Conservation (phyloP, 495 filamentous ascomycete species). For the Neurospora sp. region DNA sequence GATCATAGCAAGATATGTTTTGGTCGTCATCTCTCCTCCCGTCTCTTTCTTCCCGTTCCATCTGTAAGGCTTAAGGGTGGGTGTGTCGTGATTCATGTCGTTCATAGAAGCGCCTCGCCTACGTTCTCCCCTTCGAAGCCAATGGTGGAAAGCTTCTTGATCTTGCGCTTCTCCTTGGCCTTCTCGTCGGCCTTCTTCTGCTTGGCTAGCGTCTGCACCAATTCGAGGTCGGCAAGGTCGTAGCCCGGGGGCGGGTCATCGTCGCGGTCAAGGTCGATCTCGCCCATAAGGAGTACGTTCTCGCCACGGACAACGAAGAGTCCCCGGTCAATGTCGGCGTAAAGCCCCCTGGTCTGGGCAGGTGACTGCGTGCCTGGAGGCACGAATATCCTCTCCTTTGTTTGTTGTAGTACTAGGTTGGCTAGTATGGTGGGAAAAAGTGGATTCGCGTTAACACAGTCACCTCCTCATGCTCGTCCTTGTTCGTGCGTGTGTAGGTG, state of each 20-base stretch:
- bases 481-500: background rate
- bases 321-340: constrained; percentile 71
- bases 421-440: constrained; percentile 38
- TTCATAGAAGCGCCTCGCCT: constrained; percentile 63
- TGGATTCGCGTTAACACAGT: constrained; percentile 4
- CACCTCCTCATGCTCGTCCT: background rate
- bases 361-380: constrained; percentile 20
- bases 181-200: constrained; percentile 58
- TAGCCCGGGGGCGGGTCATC: constrained; percentile 69
- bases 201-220: constrained; percentile 64
- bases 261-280: constrained; percentile 94
- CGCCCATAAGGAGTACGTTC: constrained; percentile 83
- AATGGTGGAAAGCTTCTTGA: constrained; percentile 55
- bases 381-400: constrained; percentile 74
- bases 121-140: constrained; percentile 84
- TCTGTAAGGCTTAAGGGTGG: background rate
- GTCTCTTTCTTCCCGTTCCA: background rate
- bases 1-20: background rate
- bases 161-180: constrained; percentile 55
- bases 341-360: constrained; percentile 35
- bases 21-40: background rate
- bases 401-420: constrained; percentile 88
- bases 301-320: constrained; percentile 87
- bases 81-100: background rate
- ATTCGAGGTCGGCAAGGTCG: constrained; percentile 52